Evolutionary conservation across 352 stramenopile species (phyloP).

Genomic region (Phytophthora tubulina): DNA sequence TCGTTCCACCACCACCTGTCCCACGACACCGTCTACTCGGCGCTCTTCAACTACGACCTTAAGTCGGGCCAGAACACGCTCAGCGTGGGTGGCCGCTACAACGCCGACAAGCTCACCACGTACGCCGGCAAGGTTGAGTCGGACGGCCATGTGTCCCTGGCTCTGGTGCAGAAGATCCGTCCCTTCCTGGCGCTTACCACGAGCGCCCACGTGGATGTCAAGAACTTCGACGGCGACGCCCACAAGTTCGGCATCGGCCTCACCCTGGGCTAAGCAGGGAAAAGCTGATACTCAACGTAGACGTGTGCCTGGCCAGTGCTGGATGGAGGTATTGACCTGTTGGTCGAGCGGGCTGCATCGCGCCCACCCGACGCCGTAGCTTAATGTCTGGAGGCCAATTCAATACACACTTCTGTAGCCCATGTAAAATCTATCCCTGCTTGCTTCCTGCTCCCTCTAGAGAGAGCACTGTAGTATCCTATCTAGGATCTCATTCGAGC

Average conservation of each 20-base stretch:
- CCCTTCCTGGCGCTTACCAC: conserved; percentile 87
- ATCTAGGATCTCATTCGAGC: background rate
- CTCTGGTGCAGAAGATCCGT: conserved; percentile 88
- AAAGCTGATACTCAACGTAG: conserved; percentile 22
- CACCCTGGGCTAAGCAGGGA: conserved; percentile 78
- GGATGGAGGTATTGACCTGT: conserved; percentile 25
- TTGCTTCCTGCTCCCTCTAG: background rate
- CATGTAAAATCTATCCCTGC: conserved; percentile 9
- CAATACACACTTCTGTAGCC: conserved; percentile 45
- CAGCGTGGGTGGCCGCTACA: conserved; percentile 84
- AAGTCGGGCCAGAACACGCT: conserved; percentile 88
- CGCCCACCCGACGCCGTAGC: conserved; percentile 16
- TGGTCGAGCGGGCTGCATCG: conserved; percentile 1
- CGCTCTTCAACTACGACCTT: conserved; percentile 90
- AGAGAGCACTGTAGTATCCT: background rate
- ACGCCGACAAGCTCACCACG: conserved; percentile 82
- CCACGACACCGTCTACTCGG: conserved; percentile 87
- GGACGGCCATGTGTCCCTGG: conserved; percentile 87
- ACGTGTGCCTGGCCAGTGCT: conserved; percentile 34
- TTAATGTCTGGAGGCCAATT: conserved; percentile 33
- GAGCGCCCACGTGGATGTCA: conserved; percentile 89
- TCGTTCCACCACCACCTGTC: conserved; percentile 89
- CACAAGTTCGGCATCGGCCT: conserved; percentile 93
- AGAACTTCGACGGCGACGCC: conserved; percentile 92
- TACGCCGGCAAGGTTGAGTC: conserved; percentile 90